phyloP scores from a whole-genome alignment of 2,329 filamentous ascomycete species.

The Pochonia chlamydosporia region DNA sequence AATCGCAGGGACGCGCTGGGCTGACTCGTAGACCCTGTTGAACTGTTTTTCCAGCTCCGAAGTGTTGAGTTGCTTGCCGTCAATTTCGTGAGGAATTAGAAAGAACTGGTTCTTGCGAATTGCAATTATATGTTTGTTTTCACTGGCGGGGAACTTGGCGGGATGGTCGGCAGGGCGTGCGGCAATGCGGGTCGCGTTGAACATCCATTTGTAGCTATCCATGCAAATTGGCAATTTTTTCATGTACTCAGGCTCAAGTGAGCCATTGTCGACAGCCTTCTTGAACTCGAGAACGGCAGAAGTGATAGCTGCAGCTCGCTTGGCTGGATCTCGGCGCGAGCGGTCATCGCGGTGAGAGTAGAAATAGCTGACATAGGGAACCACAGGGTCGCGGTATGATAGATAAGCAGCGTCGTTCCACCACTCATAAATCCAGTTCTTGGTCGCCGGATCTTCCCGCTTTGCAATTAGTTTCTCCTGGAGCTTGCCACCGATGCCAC shows the following conservation, averaged over 20 bases:
- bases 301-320: constrained; percentile 86
- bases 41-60: constrained; percentile 90
- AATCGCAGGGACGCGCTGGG: constrained; percentile 64
- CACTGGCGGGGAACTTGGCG: constrained; percentile 67
- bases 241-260: constrained; percentile 96
- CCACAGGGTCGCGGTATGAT: constrained; percentile 86
- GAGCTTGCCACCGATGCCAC: constrained; percentile 72
- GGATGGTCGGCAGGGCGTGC: constrained; percentile 77
- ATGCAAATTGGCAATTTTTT: constrained; percentile 96
- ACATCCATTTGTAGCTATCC: constrained; percentile 99
- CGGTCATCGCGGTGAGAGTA: constrained; percentile 97
- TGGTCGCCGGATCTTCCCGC: constrained; percentile 70
- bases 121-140: constrained; percentile 82
- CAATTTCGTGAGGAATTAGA: constrained; percentile 78
- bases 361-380: constrained; percentile 98
- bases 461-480: constrained; percentile 82
- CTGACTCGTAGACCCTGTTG: constrained; percentile 72
- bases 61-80: constrained; percentile 80
- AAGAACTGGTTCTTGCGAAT: constrained; percentile 97
- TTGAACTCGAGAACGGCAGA: constrained; percentile 89
- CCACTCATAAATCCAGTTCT: constrained; percentile 97
- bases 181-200: constrained; percentile 85
- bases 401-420: constrained; percentile 97
- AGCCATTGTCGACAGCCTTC: constrained; percentile 75
- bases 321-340: constrained; percentile 77